Percentiles rank a stretch among this genome's conserved stretches.
These are phyloP conservation scores for Iberis pinnata DNA, from an alignment of 345 rosid genomes.

Conservation along the genomic window DNA sequence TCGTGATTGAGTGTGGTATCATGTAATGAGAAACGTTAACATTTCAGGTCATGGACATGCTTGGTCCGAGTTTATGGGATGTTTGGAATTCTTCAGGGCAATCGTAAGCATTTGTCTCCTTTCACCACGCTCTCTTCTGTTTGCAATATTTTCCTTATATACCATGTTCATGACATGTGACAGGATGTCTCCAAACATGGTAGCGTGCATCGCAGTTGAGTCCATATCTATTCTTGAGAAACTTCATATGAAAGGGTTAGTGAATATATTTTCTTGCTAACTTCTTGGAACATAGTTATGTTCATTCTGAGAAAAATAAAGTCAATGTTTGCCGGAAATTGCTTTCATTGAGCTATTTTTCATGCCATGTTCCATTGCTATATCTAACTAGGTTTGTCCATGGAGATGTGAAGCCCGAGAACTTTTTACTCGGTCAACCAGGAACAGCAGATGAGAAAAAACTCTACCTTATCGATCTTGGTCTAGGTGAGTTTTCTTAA, in stretches of 20 bases:
- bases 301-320: background rate
- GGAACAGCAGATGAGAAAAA: constrained; percentile 79
- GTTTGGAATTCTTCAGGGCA: constrained; percentile 86
- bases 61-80: constrained; percentile 99
- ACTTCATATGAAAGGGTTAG: constrained; percentile 81
- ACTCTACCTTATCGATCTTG: constrained; percentile 84
- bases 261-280: background rate
- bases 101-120: constrained; percentile 43
- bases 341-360: constrained; percentile 5
- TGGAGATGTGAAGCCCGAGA: constrained; percentile 96
- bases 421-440: constrained; percentile 84
- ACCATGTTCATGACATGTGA: constrained; percentile 14
- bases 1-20: constrained; percentile 8
- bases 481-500: constrained; percentile 51
- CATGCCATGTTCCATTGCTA: background rate
- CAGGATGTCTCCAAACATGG: constrained; percentile 88
- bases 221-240: constrained; percentile 88
- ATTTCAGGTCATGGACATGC: constrained; percentile 91
- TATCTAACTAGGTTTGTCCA: constrained; percentile 50
- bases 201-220: constrained; percentile 90
- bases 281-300: background rate
- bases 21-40: constrained; percentile 18
- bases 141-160: background rate
- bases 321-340: background rate
- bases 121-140: background rate